Base-by-base conservation (phyloP, 2,329 filamentous ascomycete species). In the Bipolaris zeicola region DNA sequence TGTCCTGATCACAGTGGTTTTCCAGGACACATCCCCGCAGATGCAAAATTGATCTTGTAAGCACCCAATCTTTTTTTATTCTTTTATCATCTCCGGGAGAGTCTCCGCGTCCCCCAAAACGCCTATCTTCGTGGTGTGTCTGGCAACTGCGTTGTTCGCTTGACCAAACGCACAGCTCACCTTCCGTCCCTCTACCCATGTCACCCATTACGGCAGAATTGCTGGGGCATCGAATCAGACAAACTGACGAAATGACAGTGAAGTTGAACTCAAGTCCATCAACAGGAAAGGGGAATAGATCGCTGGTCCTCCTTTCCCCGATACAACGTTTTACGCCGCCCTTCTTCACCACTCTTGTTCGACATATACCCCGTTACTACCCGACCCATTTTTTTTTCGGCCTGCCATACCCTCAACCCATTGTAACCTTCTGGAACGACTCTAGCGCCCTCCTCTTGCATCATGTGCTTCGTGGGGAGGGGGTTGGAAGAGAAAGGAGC, bases 31-130 rank as follows among this genome's bases (percentile, higher is more conserved):
- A 96, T 96, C 62, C 92, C 92, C 59, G 78, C 87, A 37, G 85
- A 89, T 68, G 80, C 91, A n/a, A 86, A 83, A 64, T 83, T 96
- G 61, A 84, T 96, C 80, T 96, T 96, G 91, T 95, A 84, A 83
- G 90, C 86, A 22, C 34, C 53, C 46, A 62, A 61, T 18, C 33
- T 44, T 33, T 20, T 20, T 54, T 24, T 39, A 28, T 20, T 20
- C 52, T 22, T 37, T 52, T 37, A 28, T 39, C n/a, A 34, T 49
- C n/a, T 41, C 41, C 11, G 31, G 18, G 34, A 52, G n/a, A 46
- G 20, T 46, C 51, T 54, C 52, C 22, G 42, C 34, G 24, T 7
- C 24, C 39, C 13, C 24, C 37, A 10, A 47, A 8, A 8, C 42
- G 18, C 42, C 28, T 45, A 41, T 31, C 38, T 26, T 48, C 33